Evolutionary conservation across 352 stramenopile species (phyloP).

Genomic region (Stramenopiles sp.): DNA sequence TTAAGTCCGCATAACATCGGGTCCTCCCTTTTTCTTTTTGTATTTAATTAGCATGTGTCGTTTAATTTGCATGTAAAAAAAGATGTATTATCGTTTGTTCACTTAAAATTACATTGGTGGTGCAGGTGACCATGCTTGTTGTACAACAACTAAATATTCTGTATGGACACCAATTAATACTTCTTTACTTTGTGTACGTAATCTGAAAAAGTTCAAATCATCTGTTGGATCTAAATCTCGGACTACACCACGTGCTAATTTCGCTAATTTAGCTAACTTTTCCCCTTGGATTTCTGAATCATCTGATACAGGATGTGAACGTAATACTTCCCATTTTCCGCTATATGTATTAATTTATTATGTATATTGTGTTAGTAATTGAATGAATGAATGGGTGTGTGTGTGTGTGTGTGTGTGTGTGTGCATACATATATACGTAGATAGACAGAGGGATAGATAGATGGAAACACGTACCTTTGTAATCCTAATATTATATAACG

Average conservation of each 20-base stretch:
- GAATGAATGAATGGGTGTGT: too few species aligned
- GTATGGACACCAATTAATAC: background rate
- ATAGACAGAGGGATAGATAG: too few species aligned
- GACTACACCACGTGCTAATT: background rate
- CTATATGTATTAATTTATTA: too few species aligned
- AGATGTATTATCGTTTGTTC: background rate
- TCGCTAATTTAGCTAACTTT: background rate
- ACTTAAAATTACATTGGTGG: background rate
- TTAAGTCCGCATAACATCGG: too few species aligned
- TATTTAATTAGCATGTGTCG: too few species aligned
- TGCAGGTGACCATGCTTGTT: background rate
- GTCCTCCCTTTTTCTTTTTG: too few species aligned
- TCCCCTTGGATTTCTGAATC: background rate
- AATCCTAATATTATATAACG: background rate
- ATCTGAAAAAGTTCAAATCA: background rate
- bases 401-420: too few species aligned
- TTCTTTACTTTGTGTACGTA: background rate
- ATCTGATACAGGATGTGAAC: background rate
- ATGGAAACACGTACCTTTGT: background rate
- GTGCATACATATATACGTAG: too few species aligned
- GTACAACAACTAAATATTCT: background rate
- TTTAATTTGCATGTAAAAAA: too few species aligned
- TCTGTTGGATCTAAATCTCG: background rate
- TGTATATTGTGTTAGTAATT: too few species aligned
- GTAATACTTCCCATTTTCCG: background rate